Conservation (phyloP, 208 protist species). For the Giardia duodenalis region DNA sequence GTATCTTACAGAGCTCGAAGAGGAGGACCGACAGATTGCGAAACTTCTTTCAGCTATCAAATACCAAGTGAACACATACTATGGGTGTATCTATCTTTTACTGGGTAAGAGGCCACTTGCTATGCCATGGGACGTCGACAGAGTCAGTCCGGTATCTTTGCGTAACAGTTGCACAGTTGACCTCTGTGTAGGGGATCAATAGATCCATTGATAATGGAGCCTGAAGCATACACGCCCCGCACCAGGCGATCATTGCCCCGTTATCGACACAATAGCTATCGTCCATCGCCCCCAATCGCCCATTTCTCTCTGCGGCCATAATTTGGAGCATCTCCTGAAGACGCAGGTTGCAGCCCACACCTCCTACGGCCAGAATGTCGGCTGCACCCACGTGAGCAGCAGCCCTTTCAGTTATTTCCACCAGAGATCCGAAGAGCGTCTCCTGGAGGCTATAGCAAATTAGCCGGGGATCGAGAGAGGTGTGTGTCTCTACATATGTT, state of each 20-base stretch:
- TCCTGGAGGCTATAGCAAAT: conserved; percentile 95
- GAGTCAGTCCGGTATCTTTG: conserved; percentile 75
- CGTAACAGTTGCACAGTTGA: conserved; percentile 51
- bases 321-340: conserved; percentile 46
- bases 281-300: conserved; percentile 63
- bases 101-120: too few species aligned
- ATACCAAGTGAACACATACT: too few species aligned
- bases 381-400: conserved; percentile 78
- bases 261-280: conserved; percentile 98
- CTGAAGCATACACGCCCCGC: conserved; percentile 67
- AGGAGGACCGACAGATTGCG: not conserved
- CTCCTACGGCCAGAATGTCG: conserved; percentile 92
- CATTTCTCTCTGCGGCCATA: conserved; percentile 43
- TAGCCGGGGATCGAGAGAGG: conserved; percentile 62
- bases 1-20: not conserved
- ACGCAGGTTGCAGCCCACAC: conserved; percentile 76
- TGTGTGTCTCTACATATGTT: conserved; percentile 24
- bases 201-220: conserved; percentile 42
- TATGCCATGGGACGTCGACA: conserved; percentile 75
- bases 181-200: not conserved
- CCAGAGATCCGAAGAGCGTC: conserved; percentile 91
- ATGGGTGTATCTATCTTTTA: too few species aligned
- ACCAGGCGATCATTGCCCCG: conserved; percentile 97
- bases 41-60: too few species aligned
- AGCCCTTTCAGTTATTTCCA: conserved; percentile 95